Base-by-base conservation (phyloP, 2,329 filamentous ascomycete genomes). In the Exophiala spinifera region DNA sequence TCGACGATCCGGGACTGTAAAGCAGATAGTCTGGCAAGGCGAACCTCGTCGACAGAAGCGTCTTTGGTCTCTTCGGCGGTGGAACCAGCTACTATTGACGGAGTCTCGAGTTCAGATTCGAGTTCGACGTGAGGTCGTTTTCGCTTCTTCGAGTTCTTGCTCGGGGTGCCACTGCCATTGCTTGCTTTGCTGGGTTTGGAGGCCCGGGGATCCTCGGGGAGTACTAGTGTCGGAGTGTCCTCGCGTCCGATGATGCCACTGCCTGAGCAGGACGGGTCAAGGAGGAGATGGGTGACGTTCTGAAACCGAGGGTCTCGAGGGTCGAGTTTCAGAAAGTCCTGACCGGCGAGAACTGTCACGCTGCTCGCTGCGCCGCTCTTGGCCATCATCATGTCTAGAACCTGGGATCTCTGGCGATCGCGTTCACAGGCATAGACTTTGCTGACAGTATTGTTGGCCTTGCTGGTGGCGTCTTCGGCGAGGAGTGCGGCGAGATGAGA, bases 211-310 rank as follows among this genome's bases (percentile, higher is more conserved):
- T 62, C 54, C 5, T 66, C 63, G n/a, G 77, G 83, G 2, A 95
- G 75, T 57, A 85, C 78, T 37, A 94, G 70, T 60, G 81, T 73
- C 3, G 89, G 84, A 68, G 86, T 82, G 43, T 91, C 88, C 63
- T 96, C 91, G 17, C 94, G 82, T 2, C 91, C 89, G 20, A 96
- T 84, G 52, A 99, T 99, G 1, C 94, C 94, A 67, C 90, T 96
- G 0, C 94, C 94, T 1, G 91, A 96, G 69, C 94, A 99, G 68
- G 90, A 96, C 0, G 94, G 94, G 67, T 99, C 94, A 1, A 99
- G 79, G 0, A 99, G 78, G 37, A 99, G 76, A 6, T 87, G 87
- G 0, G 84, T 83, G n/a, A 96, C 89, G n/a, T 83, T 75, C 44
- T 73, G 72, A 65, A 86, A 92, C 44, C 80, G 77, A 2, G 76